These are phyloP conservation scores for Phytopythium sindhum DNA, from an alignment of 352 stramenopile species.

Conservation along the genomic window DNA sequence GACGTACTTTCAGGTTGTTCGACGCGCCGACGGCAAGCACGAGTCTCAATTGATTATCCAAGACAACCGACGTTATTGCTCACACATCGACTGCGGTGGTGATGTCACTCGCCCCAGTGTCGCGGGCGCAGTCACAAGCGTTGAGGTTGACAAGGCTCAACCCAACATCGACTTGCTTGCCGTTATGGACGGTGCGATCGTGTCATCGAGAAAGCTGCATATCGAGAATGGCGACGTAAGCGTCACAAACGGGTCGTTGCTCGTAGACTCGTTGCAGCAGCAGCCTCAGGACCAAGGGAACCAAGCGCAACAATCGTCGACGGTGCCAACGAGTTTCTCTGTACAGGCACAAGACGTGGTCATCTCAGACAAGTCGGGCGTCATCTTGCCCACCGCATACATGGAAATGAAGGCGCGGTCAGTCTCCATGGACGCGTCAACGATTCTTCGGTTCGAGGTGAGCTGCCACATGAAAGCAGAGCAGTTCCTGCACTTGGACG, in stretches of 20 bases:
- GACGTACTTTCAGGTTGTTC: constrained; percentile 62
- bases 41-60: constrained; percentile 45
- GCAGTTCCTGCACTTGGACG: constrained; percentile 47
- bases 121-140: constrained; percentile 44
- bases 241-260: constrained; percentile 45
- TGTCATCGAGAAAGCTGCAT: constrained; percentile 32
- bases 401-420: constrained; percentile 36
- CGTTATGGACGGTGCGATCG: constrained; percentile 43
- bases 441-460: constrained; percentile 35
- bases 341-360: constrained; percentile 39
- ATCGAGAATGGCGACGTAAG: constrained; percentile 34
- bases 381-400: constrained; percentile 35
- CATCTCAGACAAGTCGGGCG: constrained; percentile 32
- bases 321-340: background rate
- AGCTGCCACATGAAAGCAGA: constrained; percentile 38
- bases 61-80: constrained; percentile 3
- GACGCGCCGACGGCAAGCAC: constrained; percentile 39
- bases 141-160: constrained; percentile 24
- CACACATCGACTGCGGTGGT: constrained; percentile 7
- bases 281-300: background rate
- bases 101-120: constrained; percentile 12
- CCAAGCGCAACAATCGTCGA: background rate
- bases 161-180: constrained; percentile 34
- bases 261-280: constrained; percentile 34
- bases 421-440: constrained; percentile 53